phyloP scores from a whole-genome alignment of 1,139 yeast species.

The Wickerhamomyces sp. region DNA sequence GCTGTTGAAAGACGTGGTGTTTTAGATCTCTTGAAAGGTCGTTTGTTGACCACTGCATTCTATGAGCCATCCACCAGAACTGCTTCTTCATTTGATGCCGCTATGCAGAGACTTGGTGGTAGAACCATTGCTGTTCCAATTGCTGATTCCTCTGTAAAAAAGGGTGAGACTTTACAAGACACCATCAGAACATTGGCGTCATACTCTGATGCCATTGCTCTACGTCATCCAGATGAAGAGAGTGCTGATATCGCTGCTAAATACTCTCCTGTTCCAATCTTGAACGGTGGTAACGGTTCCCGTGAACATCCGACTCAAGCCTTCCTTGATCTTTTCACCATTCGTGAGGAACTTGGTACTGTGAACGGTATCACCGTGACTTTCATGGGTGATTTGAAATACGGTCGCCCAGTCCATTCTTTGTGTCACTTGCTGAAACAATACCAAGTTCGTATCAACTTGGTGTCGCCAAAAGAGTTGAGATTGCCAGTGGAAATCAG shows the following conservation, averaged over 20 bases:
- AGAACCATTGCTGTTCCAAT: slow-evolving; percentile 87
- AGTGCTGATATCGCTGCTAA: slow-evolving; percentile 93
- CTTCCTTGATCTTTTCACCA: slow-evolving; percentile 92
- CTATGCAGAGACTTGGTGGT: slow-evolving; percentile 99
- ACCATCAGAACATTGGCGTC: slow-evolving; percentile 93
- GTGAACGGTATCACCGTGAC: slow-evolving; percentile 97
- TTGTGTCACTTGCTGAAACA: slow-evolving; percentile 85
- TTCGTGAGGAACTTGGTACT: slow-evolving; percentile 97
- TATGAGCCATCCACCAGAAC: slow-evolving; percentile 99
- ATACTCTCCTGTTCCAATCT: slow-evolving; percentile 93
- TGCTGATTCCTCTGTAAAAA: slow-evolving; percentile 84
- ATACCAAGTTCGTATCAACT: slow-evolving; percentile 89
- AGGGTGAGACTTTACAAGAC: slow-evolving; percentile 98
- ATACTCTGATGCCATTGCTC: slow-evolving; percentile 93
- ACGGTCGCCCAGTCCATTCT: slow-evolving; percentile 98
- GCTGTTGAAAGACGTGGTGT: slow-evolving; percentile 97
- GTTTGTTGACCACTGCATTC: slow-evolving; percentile 90
- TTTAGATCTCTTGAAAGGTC: slow-evolving; percentile 82
- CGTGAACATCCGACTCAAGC: slow-evolving; percentile 99
- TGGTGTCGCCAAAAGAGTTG: slow-evolving; percentile 87
- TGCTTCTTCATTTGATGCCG: slow-evolving; percentile 94
- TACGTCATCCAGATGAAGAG: slow-evolving; percentile 93
- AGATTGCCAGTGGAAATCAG: slow-evolving; percentile 71
- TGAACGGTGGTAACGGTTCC: slow-evolving; percentile 97
- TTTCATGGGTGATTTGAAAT: slow-evolving; percentile 97